These are phyloP conservation scores for Suhomyces canberraensis DNA, from an alignment of 805 yeast species.

Conservation along the genomic window DNA sequence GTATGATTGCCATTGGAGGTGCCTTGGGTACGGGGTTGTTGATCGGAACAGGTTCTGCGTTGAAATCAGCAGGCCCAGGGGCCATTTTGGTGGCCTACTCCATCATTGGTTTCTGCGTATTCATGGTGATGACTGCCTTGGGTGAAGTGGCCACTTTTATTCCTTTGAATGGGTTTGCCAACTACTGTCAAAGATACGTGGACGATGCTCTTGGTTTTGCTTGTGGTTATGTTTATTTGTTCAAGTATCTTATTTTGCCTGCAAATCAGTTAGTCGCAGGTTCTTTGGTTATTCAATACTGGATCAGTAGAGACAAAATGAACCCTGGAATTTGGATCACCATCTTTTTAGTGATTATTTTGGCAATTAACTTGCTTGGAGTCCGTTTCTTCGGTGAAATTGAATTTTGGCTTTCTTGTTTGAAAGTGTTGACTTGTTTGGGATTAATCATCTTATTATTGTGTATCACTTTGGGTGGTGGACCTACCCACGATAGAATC, in stretches of 20 bases:
- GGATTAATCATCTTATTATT: constrained; percentile 66
- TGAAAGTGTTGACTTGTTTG: constrained; percentile 62
- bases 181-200: constrained; percentile 60
- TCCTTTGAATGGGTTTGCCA: constrained; percentile 66
- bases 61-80: constrained; percentile 70
- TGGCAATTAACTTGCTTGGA: constrained; percentile 43
- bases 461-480: constrained; percentile 73
- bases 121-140: constrained; percentile 62
- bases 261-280: constrained; percentile 68
- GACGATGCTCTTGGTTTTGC: constrained; percentile 69
- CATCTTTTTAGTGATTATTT: constrained; percentile 42
- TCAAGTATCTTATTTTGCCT: constrained; percentile 51
- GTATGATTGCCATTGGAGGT: constrained; percentile 80
- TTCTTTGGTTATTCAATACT: constrained; percentile 50
- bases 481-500: constrained; percentile 66
- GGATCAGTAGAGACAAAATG: constrained; percentile 45
- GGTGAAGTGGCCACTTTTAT: constrained; percentile 69
- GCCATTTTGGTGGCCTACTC: constrained; percentile 62
- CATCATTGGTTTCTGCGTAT: constrained; percentile 68
- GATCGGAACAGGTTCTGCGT: constrained; percentile 72
- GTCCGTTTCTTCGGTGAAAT: constrained; percentile 39
- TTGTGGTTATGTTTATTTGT: constrained; percentile 61
- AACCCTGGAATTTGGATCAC: constrained; percentile 61
- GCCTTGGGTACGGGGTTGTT: constrained; percentile 79
- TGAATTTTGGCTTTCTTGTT: constrained; percentile 55